These are phyloP conservation scores for Fomes fomentarius DNA, from an alignment of 1,284 basidiomycete species.

Conservation along the genomic window DNA sequence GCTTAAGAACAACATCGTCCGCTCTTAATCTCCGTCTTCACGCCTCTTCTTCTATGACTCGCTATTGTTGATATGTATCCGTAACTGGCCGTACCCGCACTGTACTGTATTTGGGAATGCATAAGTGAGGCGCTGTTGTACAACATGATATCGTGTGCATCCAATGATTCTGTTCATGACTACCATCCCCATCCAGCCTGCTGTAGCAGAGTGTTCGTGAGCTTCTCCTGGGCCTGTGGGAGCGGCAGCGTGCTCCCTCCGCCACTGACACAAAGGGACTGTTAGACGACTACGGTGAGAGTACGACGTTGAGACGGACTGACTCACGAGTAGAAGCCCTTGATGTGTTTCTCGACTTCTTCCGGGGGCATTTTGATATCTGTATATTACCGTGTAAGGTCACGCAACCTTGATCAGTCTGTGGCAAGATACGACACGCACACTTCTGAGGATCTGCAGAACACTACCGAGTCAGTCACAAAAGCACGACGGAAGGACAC, in stretches of 20 bases:
- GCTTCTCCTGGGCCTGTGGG: constrained; percentile 26
- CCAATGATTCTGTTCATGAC: not conserved
- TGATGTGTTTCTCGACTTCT: constrained; percentile 72
- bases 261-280: not conserved
- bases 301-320: not conserved
- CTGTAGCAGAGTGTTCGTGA: constrained; percentile 31
- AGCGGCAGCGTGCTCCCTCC: constrained; percentile 10
- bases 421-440: constrained; percentile 50
- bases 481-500: not conserved
- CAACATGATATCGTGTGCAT: not conserved
- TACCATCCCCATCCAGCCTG: constrained; percentile 37
- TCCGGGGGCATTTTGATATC: constrained; percentile 81
- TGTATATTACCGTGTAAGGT: constrained; percentile 30
- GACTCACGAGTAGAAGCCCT: constrained; percentile 52
- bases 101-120: too few species aligned
- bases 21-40: too few species aligned
- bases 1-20: too few species aligned
- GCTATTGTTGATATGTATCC: too few species aligned
- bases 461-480: not conserved
- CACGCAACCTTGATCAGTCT: constrained; percentile 1
- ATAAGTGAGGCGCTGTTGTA: constrained; percentile 6
- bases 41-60: too few species aligned
- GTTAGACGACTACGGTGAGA: too few species aligned
- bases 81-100: too few species aligned
- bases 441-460: constrained; percentile 77